phyloP scores from a whole-genome alignment of 768 basidiomycete genomes.

The Leccinum uliginosum region DNA sequence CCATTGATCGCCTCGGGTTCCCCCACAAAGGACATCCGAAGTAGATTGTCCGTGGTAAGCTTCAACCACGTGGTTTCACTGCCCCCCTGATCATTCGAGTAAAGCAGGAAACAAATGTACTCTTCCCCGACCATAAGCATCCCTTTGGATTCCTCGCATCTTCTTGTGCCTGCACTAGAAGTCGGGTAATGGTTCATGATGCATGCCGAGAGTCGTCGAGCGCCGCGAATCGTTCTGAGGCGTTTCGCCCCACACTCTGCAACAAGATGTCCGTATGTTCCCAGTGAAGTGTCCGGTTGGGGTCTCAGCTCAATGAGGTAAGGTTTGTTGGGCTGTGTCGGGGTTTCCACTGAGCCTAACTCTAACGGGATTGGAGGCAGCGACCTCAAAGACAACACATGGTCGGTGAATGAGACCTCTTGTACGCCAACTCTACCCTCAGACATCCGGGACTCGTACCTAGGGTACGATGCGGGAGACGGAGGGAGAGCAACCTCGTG shows the following conservation, averaged over 20 bases:
- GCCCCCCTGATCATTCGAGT: not conserved
- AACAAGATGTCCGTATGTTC: not conserved
- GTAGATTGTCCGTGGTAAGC: slow-evolving; percentile 1
- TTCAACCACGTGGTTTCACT: slow-evolving; percentile 4
- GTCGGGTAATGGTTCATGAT: slow-evolving; percentile 3
- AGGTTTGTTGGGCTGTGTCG: not conserved
- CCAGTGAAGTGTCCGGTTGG: not conserved
- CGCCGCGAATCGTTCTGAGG: not conserved
- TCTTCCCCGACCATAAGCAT: not conserved
- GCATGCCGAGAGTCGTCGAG: slow-evolving; percentile 4
- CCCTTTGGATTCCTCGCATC: not conserved
- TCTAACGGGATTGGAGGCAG: slow-evolving; percentile 4
- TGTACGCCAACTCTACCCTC: not conserved
- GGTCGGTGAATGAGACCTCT: not conserved
- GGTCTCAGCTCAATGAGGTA: not conserved
- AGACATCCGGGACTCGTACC: not conserved
- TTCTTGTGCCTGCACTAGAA: not conserved
- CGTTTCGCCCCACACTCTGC: slow-evolving; percentile 6
- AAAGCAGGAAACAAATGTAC: slow-evolving; percentile 6
- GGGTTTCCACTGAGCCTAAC: not conserved
- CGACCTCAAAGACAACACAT: slow-evolving; percentile 1
- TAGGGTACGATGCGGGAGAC: slow-evolving; percentile 10
- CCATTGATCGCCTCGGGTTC: not conserved
- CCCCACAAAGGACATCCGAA: slow-evolving; percentile 1
- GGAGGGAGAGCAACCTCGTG: slow-evolving; percentile 12